Percentiles rank a stretch among this genome's conserved stretches.
These are phyloP conservation scores for Microstroma glucosiphilum DNA, from an alignment of 1,284 basidiomycete species.

Conservation along the genomic window DNA sequence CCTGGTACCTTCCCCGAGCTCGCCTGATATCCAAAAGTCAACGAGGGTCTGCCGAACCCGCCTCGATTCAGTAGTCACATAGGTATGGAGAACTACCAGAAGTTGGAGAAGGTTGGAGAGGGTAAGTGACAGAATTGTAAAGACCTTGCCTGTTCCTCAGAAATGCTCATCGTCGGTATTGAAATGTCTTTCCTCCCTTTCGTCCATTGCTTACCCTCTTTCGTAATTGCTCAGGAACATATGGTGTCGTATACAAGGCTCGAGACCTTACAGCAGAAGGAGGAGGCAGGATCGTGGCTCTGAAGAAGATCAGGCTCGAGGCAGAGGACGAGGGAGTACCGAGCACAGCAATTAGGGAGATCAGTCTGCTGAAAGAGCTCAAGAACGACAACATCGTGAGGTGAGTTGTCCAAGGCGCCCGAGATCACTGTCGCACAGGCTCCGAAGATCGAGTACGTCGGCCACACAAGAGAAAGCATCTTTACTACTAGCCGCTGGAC, in stretches of 20 bases:
- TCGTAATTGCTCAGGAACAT: constrained; percentile 66
- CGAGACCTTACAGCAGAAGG: constrained; percentile 61
- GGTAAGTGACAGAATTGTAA: constrained; percentile 20
- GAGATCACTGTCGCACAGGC: background rate
- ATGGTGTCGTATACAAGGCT: constrained; percentile 82
- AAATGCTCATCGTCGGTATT: background rate
- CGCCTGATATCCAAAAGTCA: no score
- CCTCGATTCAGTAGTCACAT: no score
- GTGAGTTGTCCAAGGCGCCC: constrained; percentile 17
- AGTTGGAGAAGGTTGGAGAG: constrained; percentile 68
- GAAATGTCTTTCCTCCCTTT: background rate
- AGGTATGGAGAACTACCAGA: constrained; percentile 55
- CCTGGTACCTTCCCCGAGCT: no score
- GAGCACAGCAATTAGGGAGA: constrained; percentile 93
- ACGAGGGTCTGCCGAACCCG: no score
- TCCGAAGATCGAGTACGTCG: no score
- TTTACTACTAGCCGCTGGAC: no score
- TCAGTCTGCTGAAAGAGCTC: constrained; percentile 91
- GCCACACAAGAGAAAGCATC: no score
- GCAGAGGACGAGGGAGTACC: constrained; percentile 97
- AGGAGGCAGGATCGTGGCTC: constrained; percentile 53
- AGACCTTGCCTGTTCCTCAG: background rate
- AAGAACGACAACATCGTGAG: constrained; percentile 90
- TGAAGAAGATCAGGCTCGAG: constrained; percentile 95
- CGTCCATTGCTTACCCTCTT: background rate